These are phyloP conservation scores for Auricularia cornea DNA, from an alignment of 768 basidiomycete species.

Conservation along the genomic window DNA sequence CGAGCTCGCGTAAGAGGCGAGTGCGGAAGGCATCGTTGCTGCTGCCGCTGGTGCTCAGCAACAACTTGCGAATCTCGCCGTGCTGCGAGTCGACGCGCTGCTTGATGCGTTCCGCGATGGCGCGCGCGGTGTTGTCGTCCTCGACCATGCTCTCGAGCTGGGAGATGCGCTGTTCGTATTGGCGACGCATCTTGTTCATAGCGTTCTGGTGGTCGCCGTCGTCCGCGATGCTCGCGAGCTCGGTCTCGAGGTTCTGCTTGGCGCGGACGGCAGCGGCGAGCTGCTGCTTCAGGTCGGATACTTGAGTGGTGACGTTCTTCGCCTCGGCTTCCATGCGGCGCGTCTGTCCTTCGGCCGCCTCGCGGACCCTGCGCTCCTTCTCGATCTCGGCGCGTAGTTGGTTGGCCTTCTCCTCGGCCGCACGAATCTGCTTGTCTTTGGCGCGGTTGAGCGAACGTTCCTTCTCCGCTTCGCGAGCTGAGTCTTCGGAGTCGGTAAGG, in stretches of 20 bases:
- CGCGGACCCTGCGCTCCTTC: conserved; percentile 56
- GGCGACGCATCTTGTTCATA: conserved; percentile 49
- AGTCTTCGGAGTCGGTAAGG: conserved; percentile 75
- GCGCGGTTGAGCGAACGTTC: conserved; percentile 57
- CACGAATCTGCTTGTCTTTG: conserved; percentile 57
- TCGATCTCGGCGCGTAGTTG: conserved; percentile 54
- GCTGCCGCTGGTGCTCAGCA: conserved; percentile 42
- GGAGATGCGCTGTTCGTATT: conserved; percentile 54
- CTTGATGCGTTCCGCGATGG: conserved; percentile 45
- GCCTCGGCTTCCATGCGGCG: conserved; percentile 56
- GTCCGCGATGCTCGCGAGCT: conserved; percentile 57
- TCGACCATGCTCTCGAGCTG: conserved; percentile 55
- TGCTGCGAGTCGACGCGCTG: conserved; percentile 60
- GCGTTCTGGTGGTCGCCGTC: conserved; percentile 47
- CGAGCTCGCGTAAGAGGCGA: conserved; percentile 53
- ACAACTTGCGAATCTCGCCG: conserved; percentile 60
- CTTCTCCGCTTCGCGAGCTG: conserved; percentile 61
- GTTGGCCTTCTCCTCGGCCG: conserved; percentile 52
- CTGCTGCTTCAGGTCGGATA: conserved; percentile 47
- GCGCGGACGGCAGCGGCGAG: conserved; percentile 47
- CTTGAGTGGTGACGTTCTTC: conserved; percentile 44
- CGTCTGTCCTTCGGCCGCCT: conserved; percentile 54
- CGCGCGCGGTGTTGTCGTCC: conserved; percentile 43
- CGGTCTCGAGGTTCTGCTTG: conserved; percentile 56
- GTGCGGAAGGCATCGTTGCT: conserved; percentile 55